Conservation (phyloP, 495 filamentous ascomycete genomes). For the Neurospora sp. region DNA sequence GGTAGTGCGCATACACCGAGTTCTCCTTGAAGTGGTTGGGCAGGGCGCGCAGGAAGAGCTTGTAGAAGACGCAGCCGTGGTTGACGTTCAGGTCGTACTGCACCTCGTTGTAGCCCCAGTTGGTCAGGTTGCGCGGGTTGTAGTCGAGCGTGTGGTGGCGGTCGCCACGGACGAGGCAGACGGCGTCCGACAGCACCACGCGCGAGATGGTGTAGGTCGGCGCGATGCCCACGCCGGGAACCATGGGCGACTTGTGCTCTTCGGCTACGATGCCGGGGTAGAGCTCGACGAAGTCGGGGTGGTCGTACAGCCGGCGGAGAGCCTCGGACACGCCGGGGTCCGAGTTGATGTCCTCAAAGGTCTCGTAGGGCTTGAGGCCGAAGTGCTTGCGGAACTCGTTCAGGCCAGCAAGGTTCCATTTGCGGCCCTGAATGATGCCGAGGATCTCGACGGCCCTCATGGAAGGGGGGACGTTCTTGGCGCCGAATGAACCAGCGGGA, state of each 20-base stretch:
- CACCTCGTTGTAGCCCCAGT: conserved; percentile 56
- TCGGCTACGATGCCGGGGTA: conserved; percentile 79
- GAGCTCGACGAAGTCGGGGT: conserved; percentile 61
- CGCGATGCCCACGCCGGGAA: conserved; percentile 70
- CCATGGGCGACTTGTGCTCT: conserved; percentile 61
- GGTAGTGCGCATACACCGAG: conserved; percentile 82
- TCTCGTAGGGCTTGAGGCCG: conserved; percentile 59
- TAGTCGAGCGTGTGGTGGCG: conserved; percentile 74
- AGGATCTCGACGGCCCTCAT: conserved; percentile 73
- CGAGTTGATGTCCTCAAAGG: conserved; percentile 78
- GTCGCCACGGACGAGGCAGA: conserved; percentile 76
- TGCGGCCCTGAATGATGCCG: conserved; percentile 73
- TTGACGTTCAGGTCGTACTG: conserved; percentile 48
- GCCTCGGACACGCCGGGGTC: conserved; percentile 64
- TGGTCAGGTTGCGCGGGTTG: conserved; percentile 66
- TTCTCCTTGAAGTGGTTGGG: conserved; percentile 69
- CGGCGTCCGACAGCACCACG: conserved; percentile 77
- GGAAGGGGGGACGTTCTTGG: conserved; percentile 61
- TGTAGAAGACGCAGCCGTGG: conserved; percentile 79
- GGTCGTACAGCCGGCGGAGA: conserved; percentile 66
- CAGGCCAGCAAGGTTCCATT: conserved; percentile 72
- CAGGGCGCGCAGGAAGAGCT: conserved; percentile 69
- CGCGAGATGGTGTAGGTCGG: conserved; percentile 76
- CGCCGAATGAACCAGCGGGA: conserved; percentile 53
- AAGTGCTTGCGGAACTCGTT: conserved; percentile 87